Conservation (phyloP, 2,329 filamentous ascomycete genomes). For the Gremmenia infestans region DNA sequence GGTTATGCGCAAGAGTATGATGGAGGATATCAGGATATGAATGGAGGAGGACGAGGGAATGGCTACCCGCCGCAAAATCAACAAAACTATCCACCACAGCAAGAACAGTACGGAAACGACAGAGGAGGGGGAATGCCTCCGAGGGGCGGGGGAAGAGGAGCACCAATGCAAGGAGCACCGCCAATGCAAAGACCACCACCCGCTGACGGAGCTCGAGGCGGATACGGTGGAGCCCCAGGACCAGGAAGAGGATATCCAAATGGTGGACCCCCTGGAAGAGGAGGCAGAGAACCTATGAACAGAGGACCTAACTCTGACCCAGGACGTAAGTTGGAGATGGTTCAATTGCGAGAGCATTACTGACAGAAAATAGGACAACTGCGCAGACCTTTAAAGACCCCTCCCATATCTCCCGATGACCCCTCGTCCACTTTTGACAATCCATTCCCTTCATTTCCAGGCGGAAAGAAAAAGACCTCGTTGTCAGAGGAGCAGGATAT, state of each 20-base stretch:
- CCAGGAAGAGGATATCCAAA: slow-evolving; percentile 28
- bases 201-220: slow-evolving; percentile 20
- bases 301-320: slow-evolving; percentile 22
- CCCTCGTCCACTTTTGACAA: slow-evolving; percentile 38
- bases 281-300: slow-evolving; percentile 22
- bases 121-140: slow-evolving; percentile 21
- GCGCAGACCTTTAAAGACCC: slow-evolving; percentile 28
- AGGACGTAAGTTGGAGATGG: slow-evolving; percentile 28
- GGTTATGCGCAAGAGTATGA: slow-evolving; percentile 26
- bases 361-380: slow-evolving; percentile 18
- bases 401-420: slow-evolving; percentile 35
- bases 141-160: slow-evolving; percentile 21
- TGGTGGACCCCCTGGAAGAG: slow-evolving; percentile 20
- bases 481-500: slow-evolving; percentile 36
- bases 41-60: slow-evolving; percentile 26
- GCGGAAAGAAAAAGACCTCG: slow-evolving; percentile 36
- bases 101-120: slow-evolving; percentile 27
- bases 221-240: slow-evolving; percentile 14
- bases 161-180: slow-evolving; percentile 20
- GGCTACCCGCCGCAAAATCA: slow-evolving; percentile 27
- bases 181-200: slow-evolving; percentile 27
- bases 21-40: slow-evolving; percentile 24
- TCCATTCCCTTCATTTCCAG: slow-evolving; percentile 43
- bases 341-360: slow-evolving; percentile 4
- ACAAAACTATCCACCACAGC: slow-evolving; percentile 22